These are phyloP conservation scores for Sordariomycetes sp. DNA, from an alignment of 2,329 filamentous ascomycete species.

Conservation along the genomic window DNA sequence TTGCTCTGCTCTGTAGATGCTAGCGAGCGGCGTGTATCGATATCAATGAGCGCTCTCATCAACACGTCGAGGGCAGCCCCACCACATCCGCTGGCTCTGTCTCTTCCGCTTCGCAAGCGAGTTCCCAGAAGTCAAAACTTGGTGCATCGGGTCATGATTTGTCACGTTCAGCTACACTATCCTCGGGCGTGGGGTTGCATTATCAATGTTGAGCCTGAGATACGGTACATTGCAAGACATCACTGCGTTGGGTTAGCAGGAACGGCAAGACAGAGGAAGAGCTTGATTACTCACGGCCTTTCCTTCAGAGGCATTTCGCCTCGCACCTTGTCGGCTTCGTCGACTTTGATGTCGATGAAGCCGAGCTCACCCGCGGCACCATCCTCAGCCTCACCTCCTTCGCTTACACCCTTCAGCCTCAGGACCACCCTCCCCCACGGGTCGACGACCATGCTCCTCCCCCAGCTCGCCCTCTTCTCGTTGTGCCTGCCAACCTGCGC, in stretches of 20 bases:
- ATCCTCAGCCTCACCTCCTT: constrained; percentile 29
- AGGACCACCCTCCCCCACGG: constrained; percentile 76
- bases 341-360: constrained; percentile 44
- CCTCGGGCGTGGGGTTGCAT: too few relatives aligned
- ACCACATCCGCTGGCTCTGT: too few relatives aligned
- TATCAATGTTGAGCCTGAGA: too few relatives aligned
- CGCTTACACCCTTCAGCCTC: constrained; percentile 48
- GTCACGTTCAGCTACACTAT: too few relatives aligned
- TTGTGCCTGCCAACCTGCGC: constrained; percentile 70
- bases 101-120: too few relatives aligned
- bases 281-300: constrained; percentile 40
- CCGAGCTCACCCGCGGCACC: constrained; percentile 36
- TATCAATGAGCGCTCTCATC: too few relatives aligned
- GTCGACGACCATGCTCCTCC: constrained; percentile 75
- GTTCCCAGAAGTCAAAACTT: too few relatives aligned
- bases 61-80: too few relatives aligned
- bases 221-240: too few relatives aligned
- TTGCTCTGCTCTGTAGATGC: too few relatives aligned
- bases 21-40: too few relatives aligned
- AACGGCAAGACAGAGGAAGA: constrained; percentile 1
- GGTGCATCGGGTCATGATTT: too few relatives aligned
- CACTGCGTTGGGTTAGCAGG: constrained; percentile 3
- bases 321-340: constrained; percentile 35
- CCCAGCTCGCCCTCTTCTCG: constrained; percentile 71
- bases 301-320: constrained; percentile 42